Evolutionary conservation across 345 rosid genomes (phyloP).

Genomic region (Raphanus sativus): DNA sequence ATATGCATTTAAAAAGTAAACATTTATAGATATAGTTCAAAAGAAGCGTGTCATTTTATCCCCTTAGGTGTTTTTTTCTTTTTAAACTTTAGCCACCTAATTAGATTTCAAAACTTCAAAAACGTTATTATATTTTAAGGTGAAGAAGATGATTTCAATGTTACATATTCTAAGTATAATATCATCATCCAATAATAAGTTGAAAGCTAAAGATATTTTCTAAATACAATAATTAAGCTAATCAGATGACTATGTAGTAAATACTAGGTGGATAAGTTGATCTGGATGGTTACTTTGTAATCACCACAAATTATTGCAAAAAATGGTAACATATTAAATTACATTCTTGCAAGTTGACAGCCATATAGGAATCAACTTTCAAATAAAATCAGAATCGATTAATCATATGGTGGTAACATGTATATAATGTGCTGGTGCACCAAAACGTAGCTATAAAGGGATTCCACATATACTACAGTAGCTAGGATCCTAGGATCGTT

Average conservation of each 20-base stretch:
- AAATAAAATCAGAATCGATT: background rate
- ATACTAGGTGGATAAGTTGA: background rate
- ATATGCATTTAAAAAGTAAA: background rate
- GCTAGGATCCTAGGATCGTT: background rate
- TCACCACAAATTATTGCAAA: background rate
- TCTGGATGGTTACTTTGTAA: background rate
- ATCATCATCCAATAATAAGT: background rate
- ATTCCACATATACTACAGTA: background rate
- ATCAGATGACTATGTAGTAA: background rate
- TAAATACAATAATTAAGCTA: background rate
- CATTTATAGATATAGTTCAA: too few relatives aligned
- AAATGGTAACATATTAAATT: background rate
- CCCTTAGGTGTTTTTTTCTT: background rate
- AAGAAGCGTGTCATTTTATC: too few relatives aligned
- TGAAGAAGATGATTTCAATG: background rate
- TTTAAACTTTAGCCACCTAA: background rate
- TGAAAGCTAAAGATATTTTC: background rate
- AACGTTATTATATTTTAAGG: background rate
- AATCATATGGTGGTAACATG: background rate
- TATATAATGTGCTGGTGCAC: conserved; percentile 2
- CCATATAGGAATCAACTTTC: background rate
- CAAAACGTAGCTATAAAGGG: background rate
- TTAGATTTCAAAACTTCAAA: background rate
- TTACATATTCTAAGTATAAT: background rate
- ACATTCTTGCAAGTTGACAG: background rate